Base-by-base conservation (phyloP, 202 grass and related monocot genomes). In the Digitaria exilis region DNA sequence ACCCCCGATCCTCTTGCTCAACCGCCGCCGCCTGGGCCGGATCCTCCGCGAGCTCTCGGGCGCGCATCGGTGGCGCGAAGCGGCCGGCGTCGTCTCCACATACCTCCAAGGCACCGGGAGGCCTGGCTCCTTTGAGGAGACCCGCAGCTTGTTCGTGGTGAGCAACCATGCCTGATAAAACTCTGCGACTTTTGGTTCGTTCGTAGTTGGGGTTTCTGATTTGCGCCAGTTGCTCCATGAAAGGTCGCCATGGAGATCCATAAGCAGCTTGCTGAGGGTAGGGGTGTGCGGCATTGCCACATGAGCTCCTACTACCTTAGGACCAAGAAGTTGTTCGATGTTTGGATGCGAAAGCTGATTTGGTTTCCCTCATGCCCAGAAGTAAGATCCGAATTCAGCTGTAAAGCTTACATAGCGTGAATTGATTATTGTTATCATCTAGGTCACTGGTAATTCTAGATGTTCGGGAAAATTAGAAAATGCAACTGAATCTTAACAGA, bases 181-280 rank as follows among this genome's bases (percentile, higher is more conserved):
- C 71, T 9, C 43, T 22, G 21, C 30, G 6, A 18, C 21, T 49
- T 42, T 30, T 83, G 16, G 66, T 73, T 77, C 42, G 63, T 14
- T 14, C 55, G 21, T 16, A 37, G 34, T 55, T 46, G 15, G 43
- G 16, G 25, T 59, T n/a, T 81, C 42, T 91, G 14, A 94, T 91
- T 73, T 32, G 28, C 14, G 18, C 1, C 39, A 69, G 17, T 22
- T 89, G 77, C 66, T 80, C 2, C 24, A 76, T 91, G 73, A 15
- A 84, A 94, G 92, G 63, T 42, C 15, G 89, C 84, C 37, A 87
- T 94, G 89, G 89, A 94, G 75, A 87, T 85, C 63, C 84, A 94
- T 34, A 94, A 80, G 77, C 81, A 65, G 49, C 78, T 91, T 63
- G 41, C 22, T 68, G 84, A 68, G 29, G 57, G 73, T 14, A 60